Evolutionary conservation across 768 basidiomycete genomes (phyloP).

Genomic region (Tricholoma matsutake): DNA sequence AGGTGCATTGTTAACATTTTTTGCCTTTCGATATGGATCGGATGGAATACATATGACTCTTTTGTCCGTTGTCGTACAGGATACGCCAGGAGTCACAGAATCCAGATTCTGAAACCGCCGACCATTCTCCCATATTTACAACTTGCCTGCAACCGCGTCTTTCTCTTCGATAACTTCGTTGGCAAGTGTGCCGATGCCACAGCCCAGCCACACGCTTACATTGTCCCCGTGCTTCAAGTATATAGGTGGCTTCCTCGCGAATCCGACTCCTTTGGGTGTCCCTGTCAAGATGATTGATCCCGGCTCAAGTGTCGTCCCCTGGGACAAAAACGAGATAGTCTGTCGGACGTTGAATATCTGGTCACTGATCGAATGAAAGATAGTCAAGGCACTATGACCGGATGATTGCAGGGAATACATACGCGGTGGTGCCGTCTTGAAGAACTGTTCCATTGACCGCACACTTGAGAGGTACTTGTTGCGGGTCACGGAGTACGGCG

Average conservation of each 20-base stretch:
- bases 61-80: neutral
- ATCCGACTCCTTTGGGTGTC: constrained; percentile 81
- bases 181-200: constrained; percentile 75
- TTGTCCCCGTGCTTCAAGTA: constrained; percentile 75
- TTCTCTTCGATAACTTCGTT: constrained; percentile 77
- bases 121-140: constrained; percentile 28
- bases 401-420: constrained; percentile 19
- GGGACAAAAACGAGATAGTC: constrained; percentile 78
- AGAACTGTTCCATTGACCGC: constrained; percentile 63
- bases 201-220: constrained; percentile 63
- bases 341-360: constrained; percentile 80
- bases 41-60: neutral
- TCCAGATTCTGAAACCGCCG: neutral
- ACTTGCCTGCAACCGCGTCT: constrained; percentile 29
- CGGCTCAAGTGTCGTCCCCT: constrained; percentile 78
- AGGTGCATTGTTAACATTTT: neutral
- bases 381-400: neutral
- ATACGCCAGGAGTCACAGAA: neutral
- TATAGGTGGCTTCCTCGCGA: constrained; percentile 64
- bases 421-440: constrained; percentile 82
- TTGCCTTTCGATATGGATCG: neutral
- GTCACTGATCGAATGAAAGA: constrained; percentile 41
- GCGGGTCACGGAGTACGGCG: constrained; percentile 60
- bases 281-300: constrained; percentile 84
- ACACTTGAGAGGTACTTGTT: constrained; percentile 58